phyloP scores from a whole-genome alignment of 768 basidiomycete species.

The Pholiota conissans region DNA sequence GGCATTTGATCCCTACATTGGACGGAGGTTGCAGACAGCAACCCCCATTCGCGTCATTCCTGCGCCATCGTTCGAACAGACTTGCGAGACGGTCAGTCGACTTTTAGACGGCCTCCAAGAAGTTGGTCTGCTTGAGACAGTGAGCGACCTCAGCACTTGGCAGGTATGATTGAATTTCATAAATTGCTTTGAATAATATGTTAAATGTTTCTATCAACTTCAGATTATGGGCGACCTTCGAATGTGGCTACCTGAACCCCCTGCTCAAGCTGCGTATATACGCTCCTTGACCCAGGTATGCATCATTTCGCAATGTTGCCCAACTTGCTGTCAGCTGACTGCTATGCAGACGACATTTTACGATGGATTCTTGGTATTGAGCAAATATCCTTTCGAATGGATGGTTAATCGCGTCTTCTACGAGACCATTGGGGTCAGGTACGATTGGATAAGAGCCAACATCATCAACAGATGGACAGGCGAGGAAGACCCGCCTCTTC shows the following conservation, averaged over 20 bases:
- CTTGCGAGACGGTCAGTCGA: constrained; percentile 49
- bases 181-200: no score
- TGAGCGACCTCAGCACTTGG: constrained; percentile 56
- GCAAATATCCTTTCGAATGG: constrained; percentile 51
- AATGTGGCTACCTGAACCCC: constrained; percentile 42
- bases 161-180: constrained; percentile 43
- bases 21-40: constrained; percentile 64
- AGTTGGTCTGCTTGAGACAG: constrained; percentile 42
- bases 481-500: constrained; percentile 33
- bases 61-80: constrained; percentile 45
- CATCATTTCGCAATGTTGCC: neutral
- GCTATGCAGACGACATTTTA: constrained; percentile 52
- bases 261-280: constrained; percentile 51
- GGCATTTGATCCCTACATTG: constrained; percentile 67
- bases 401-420: constrained; percentile 62
- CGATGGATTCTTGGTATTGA: constrained; percentile 54
- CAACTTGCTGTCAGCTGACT: neutral
- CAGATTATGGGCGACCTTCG: constrained; percentile 52
- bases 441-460: constrained; percentile 42
- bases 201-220: neutral
- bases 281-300: constrained; percentile 66
- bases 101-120: constrained; percentile 61
- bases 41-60: constrained; percentile 67
- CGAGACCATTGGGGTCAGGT: constrained; percentile 61
- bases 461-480: constrained; percentile 40